Conservation (phyloP, 805 yeast species). For the Ogataea neopini region DNA sequence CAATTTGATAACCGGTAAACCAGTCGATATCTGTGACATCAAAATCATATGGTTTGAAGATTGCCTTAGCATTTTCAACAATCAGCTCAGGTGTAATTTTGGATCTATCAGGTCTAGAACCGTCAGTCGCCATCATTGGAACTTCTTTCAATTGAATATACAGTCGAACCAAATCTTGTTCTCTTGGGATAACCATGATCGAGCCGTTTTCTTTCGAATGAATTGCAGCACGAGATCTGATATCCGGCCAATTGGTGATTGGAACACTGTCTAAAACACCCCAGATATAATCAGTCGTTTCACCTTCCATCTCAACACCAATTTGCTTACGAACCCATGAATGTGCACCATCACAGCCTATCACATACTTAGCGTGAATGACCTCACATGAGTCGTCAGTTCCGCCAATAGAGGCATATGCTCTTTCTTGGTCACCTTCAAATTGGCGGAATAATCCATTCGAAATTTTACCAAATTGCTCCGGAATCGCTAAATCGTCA, state of each 20-base stretch:
- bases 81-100: conserved; percentile 37
- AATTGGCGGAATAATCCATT: conserved; percentile 31
- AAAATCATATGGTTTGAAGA: conserved; percentile 27
- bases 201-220: conserved; percentile 35
- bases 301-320: conserved; percentile 37
- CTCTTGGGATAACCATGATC: conserved; percentile 38
- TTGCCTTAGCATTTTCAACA: conserved; percentile 26
- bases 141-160: conserved; percentile 34
- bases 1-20: conserved; percentile 38
- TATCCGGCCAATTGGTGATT: conserved; percentile 39
- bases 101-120: conserved; percentile 32
- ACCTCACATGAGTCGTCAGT: conserved; percentile 18
- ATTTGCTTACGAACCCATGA: conserved; percentile 36
- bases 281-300: conserved; percentile 38
- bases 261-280: conserved; percentile 39
- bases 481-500: conserved; percentile 12
- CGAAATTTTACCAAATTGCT: conserved; percentile 8
- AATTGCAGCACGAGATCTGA: conserved; percentile 36
- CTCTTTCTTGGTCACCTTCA: conserved; percentile 30
- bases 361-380: conserved; percentile 35
- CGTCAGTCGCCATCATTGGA: conserved; percentile 16
- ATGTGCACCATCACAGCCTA: conserved; percentile 38
- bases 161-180: conserved; percentile 34
- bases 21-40: conserved; percentile 32
- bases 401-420: conserved; percentile 14